These are phyloP conservation scores for Salix exigua DNA, from an alignment of 345 rosid genomes.

Conservation along the genomic window DNA sequence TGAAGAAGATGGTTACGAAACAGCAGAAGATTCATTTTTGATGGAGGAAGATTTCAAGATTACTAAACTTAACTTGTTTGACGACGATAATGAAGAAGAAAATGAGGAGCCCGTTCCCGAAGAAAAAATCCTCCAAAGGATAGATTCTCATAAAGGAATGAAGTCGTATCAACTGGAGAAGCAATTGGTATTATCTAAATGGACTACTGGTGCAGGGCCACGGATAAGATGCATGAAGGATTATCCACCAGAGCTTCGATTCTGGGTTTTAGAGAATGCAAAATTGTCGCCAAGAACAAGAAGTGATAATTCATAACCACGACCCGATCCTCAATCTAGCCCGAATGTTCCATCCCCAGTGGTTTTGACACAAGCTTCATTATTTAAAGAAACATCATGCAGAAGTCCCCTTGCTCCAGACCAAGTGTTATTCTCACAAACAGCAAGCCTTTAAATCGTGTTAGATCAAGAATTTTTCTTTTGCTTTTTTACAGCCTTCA, in stretches of 20 bases:
- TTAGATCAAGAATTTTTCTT: conserved; percentile 1
- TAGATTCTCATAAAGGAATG: conserved; percentile 71
- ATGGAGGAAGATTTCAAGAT: conserved; percentile 68
- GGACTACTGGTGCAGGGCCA: conserved; percentile 96
- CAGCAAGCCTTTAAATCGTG: conserved; percentile 12
- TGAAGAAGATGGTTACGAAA: conserved; percentile 64
- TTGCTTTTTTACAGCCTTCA: neutral
- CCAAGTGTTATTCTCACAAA: neutral
- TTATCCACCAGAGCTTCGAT: conserved; percentile 78
- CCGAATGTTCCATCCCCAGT: neutral
- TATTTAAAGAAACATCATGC: conserved; percentile 13
- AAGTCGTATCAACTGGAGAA: conserved; percentile 74
- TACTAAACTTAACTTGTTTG: conserved; percentile 56
- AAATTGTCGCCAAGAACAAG: conserved; percentile 64
- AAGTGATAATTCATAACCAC: conserved; percentile 13
- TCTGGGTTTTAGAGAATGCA: conserved; percentile 62
- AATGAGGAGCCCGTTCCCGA: conserved; percentile 48
- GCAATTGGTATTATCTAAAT: conserved; percentile 53
- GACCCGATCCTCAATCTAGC: conserved; percentile 12
- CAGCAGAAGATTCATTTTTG: conserved; percentile 62
- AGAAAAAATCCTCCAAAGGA: conserved; percentile 70
- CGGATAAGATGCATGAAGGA: conserved; percentile 96
- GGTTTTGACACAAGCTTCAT: conserved; percentile 8
- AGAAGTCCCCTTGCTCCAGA: conserved; percentile 27
- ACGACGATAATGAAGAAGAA: conserved; percentile 51